Base-by-base conservation (phyloP, 116 monocot species). In the Cymodocea nodosa region DNA sequence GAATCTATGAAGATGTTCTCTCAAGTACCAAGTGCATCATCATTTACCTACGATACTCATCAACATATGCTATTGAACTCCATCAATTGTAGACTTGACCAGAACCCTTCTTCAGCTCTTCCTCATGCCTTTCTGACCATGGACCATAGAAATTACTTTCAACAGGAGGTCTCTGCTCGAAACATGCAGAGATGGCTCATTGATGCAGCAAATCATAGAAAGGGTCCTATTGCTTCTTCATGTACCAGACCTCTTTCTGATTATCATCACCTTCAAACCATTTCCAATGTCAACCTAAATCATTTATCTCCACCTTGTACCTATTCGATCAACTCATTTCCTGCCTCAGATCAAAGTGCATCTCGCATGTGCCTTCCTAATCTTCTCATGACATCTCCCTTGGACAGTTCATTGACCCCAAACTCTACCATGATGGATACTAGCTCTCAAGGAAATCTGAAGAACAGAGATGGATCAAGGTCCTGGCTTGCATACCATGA, bases 121-220 rank as follows among this genome's bases (percentile, higher is more conserved):
- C 40, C 64, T 3, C 69, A 73, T 52, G 24, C 74, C 11, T 61
- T 70, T 66, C 23, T 51, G 24, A 65, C 59, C 16, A 66, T 72
- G 24, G 62, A 68, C 50, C 16, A 60, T 68, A 35, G 64, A 40
- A 82, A 61, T 37, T 64, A 61, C 54, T 15, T 56, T 3, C 66
- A 78, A 66, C 51, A 66, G 61, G 60, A 78, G 69, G 64, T 60
- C n/a, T 57, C 76, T 69, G 60, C 75, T 6, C 15, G 56, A n/a
- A 78, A 59, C n/a, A 55, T 84, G 25, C 86, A 80, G 17, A 80
- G 72, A 51, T 86, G 89, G 84, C 44, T 84, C 39, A 15, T 78
- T 20, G 73, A 86, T 71, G 73, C 80, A 50, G 53, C 75, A 56
- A 64, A 64, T 20, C 78, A 71, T 50, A 76, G 76, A 17, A 77